Conservation (phyloP, 164 flowering plant genomes). For the Liriodendron chinense region DNA sequence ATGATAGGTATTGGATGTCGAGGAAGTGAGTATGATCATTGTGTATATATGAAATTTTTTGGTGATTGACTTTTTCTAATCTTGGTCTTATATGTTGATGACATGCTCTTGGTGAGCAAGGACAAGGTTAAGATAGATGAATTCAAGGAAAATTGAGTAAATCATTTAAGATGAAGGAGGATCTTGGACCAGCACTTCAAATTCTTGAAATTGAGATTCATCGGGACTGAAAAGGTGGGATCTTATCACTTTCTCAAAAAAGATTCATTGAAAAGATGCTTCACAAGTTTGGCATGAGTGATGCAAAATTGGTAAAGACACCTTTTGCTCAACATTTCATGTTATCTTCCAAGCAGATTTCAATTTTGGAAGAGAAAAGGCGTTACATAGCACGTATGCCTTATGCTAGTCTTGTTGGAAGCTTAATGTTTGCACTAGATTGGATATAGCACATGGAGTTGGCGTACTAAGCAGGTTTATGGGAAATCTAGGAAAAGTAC, state of each 20-base stretch:
- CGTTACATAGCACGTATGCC: not conserved
- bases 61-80: too few species aligned
- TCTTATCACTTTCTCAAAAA: too few species aligned
- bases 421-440: not conserved
- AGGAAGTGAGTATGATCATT: too few species aligned
- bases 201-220: not conserved
- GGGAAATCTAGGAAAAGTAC: too few species aligned
- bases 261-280: too few species aligned
- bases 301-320: too few species aligned
- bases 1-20: too few species aligned
- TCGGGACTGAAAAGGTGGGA: not conserved
- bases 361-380: not conserved
- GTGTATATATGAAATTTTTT: too few species aligned
- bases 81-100: too few species aligned
- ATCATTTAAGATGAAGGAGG: not conserved
- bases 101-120: too few species aligned
- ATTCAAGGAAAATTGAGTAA: not conserved
- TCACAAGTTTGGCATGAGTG: too few species aligned
- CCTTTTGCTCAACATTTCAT: too few species aligned
- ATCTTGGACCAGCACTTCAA: conserved; percentile 1
- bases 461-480: not conserved
- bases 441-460: not conserved
- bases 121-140: conserved; percentile 2
- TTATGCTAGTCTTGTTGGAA: not conserved
- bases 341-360: not conserved